A percentile compares a stretch with the other conserved stretches of the same genome.
phyloP scores from a whole-genome alignment of 768 basidiomycete species.

The Boletus huronensis region DNA sequence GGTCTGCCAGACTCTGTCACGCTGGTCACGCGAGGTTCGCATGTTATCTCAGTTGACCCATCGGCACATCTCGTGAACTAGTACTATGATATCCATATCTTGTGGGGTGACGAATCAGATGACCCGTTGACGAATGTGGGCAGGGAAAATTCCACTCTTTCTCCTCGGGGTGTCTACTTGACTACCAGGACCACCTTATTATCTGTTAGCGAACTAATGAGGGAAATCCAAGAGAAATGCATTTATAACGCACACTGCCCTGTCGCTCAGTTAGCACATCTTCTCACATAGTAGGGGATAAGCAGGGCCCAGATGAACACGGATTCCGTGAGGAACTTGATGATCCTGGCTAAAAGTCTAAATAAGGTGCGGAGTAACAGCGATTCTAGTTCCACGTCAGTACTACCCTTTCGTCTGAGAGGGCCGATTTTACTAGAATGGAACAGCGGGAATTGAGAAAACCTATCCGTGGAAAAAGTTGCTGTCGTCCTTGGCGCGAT shows the following conservation, averaged over 20 bases:
- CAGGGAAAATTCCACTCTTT: slow-evolving; percentile 14
- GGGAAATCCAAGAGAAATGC: slow-evolving; percentile 21
- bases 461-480: slow-evolving; percentile 9
- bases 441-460: slow-evolving; percentile 4
- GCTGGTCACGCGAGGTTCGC: background rate
- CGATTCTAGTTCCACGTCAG: slow-evolving; percentile 12
- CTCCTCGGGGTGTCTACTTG: slow-evolving; percentile 16
- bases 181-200: slow-evolving; percentile 9
- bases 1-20: too few species aligned
- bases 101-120: slow-evolving; percentile 9
- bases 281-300: slow-evolving; percentile 22
- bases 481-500: background rate
- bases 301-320: slow-evolving; percentile 4
- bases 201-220: slow-evolving; percentile 8
- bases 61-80: background rate
- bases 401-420: slow-evolving; percentile 11
- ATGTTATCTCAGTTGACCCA: slow-evolving; percentile 1
- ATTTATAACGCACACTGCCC: slow-evolving; percentile 28
- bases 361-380: slow-evolving; percentile 13
- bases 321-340: slow-evolving; percentile 14
- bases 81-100: background rate
- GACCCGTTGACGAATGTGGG: slow-evolving; percentile 5
- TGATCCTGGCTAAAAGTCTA: slow-evolving; percentile 26
- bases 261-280: slow-evolving; percentile 2
- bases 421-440: slow-evolving; percentile 1